Base-by-base conservation (phyloP, 768 basidiomycete genomes). In the Amyloporia xantha region DNA sequence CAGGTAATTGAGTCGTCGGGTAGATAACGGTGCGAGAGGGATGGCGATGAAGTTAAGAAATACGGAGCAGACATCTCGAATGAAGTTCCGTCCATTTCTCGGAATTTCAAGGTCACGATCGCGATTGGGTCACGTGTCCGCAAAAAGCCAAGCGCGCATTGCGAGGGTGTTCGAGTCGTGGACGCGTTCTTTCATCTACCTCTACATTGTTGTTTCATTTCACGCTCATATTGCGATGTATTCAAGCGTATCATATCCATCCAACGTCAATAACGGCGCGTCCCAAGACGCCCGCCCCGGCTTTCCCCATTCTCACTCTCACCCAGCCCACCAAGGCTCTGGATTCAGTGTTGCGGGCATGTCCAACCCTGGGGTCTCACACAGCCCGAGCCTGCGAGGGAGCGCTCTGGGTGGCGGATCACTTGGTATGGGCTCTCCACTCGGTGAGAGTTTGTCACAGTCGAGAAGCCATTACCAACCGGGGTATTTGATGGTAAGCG, bases 391-490 rank as follows among this genome's bases (percentile, higher is more conserved):
- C 51, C 59, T 76, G 1, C 84, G 84, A 76, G 75, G 72, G 6
- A 71, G 67, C 30, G 63, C 73, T 0, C 76, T 73, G 54, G 68
- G 77, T 20, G 57, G 53, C 2, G 58, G 67, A 30, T 62, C 72
- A 9, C 69, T 81, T 21, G 50, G 48, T 4, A 52, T 54, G 40
- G 53, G 53, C 17, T 66, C 73, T 3, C 73, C 79, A 20, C 73
- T 85, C 50, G 72, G 74, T n/a, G 85, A 87, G 55, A 74, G 79
- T 12, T 73, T 89, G 44, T 76, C 81, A 7, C 84, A 86, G 64
- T 81, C 84, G 2, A 73, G 85, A 54, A 79, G 82, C 47, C 84
- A 85, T 56, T 90, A 90, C 62, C 87, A 89, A 58, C 74, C 84
- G 28, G 87, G 87, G 3, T 91, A 89, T 63, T 71, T 91, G 46